phyloP scores from a whole-genome alignment of 371 early-diverging fungal genomes.

The Rhizopus delemar region DNA sequence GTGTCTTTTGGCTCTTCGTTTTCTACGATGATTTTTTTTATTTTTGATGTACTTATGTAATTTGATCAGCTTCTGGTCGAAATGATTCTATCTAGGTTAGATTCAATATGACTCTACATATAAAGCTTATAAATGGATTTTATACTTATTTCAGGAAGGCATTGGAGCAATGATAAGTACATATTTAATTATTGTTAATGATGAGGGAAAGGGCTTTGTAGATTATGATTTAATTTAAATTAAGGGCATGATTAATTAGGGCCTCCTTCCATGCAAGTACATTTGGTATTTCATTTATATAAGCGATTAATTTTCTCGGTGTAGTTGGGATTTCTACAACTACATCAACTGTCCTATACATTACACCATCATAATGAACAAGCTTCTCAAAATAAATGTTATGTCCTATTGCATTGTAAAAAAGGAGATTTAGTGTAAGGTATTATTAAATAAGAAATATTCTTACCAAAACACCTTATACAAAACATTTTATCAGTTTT shows the following conservation, averaged over 20 bases:
- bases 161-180: no score
- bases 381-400: conserved; percentile 12
- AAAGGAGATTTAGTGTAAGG: conserved; percentile 7
- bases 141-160: no score
- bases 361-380: background rate
- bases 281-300: conserved; percentile 12
- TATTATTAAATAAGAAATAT: conserved; percentile 2
- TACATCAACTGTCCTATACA: conserved; percentile 10
- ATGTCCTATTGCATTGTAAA: conserved; percentile 4
- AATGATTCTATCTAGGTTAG: no score
- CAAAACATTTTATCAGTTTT: conserved; percentile 8
- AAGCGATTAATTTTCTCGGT: conserved; percentile 9
- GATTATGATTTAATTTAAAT: conserved; percentile 7
- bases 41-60: no score
- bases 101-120: no score
- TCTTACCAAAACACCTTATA: conserved; percentile 10
- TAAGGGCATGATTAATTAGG: conserved; percentile 8
- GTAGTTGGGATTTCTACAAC: conserved; percentile 10
- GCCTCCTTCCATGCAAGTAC: conserved; percentile 15
- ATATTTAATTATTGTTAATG: background rate
- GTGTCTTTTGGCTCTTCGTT: no score
- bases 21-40: no score
- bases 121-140: no score
- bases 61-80: no score
- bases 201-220: background rate